Conservation (phyloP, 2,329 filamentous ascomycete species). For the Arthrinium puccinioides region DNA sequence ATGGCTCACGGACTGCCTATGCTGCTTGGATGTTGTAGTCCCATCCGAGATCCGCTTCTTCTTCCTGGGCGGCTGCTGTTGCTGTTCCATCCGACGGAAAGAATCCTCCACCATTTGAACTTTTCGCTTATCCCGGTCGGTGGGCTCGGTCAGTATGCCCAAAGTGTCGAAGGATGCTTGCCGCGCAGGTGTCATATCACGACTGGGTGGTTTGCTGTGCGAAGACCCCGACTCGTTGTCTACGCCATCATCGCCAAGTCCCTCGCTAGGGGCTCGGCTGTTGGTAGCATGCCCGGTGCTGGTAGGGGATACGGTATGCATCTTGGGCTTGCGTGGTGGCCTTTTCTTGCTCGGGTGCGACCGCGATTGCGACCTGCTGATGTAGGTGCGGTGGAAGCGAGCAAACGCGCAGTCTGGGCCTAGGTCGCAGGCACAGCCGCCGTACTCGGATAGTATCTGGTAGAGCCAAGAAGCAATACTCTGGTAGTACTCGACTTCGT, state of each 20-base stretch:
- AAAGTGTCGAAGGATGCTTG: slow-evolving; percentile 54
- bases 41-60: slow-evolving; percentile 58
- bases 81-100: slow-evolving; percentile 55
- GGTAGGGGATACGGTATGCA: slow-evolving; percentile 50
- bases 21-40: slow-evolving; percentile 19
- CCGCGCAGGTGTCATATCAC: slow-evolving; percentile 55
- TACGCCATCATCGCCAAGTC: slow-evolving; percentile 45
- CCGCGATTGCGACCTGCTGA: slow-evolving; percentile 36
- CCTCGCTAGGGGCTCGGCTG: slow-evolving; percentile 58
- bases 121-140: slow-evolving; percentile 61
- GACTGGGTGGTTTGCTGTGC: slow-evolving; percentile 58
- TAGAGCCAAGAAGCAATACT: slow-evolving; percentile 59
- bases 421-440: slow-evolving; percentile 68
- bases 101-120: slow-evolving; percentile 58
- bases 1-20: slow-evolving; percentile 5
- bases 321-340: slow-evolving; percentile 44
- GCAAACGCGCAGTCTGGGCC: slow-evolving; percentile 57
- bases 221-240: slow-evolving; percentile 51
- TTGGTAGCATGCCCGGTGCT: slow-evolving; percentile 56
- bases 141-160: slow-evolving; percentile 55
- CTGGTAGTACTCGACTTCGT: slow-evolving; percentile 50
- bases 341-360: slow-evolving; percentile 32
- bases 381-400: slow-evolving; percentile 53
- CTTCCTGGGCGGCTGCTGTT: slow-evolving; percentile 45
- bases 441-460: slow-evolving; percentile 67